Conservation (phyloP, 2,329 filamentous ascomycete species). For the Colletotrichum nymphaeae region DNA sequence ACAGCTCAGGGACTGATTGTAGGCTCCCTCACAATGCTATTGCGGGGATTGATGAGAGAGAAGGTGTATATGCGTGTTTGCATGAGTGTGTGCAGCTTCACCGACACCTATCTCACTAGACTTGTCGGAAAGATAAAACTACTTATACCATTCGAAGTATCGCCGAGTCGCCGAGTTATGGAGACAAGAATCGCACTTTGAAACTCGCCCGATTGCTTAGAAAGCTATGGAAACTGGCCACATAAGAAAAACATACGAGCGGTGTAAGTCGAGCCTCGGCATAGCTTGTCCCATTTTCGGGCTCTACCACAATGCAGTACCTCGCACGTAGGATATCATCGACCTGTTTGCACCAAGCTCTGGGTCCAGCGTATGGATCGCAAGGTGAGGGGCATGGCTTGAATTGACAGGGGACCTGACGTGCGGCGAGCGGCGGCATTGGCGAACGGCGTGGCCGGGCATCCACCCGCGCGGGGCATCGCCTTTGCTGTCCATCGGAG, state of each 20-base stretch:
- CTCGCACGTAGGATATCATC: neutral
- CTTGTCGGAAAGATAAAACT: neutral
- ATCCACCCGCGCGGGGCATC: constrained; percentile 30
- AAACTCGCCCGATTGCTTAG: neutral
- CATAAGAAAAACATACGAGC: constrained; percentile 1
- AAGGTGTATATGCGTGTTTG: neutral
- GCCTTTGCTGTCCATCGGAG: constrained; percentile 18
- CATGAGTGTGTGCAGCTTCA: neutral
- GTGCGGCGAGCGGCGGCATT: constrained; percentile 15
- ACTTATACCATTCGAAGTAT: neutral
- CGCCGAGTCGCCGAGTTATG: neutral
- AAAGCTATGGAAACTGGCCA: neutral
- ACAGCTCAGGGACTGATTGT: neutral
- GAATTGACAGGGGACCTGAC: constrained; percentile 11
- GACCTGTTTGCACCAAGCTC: neutral
- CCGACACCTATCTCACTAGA: neutral
- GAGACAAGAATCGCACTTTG: neutral
- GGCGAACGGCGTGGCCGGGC: constrained; percentile 16
- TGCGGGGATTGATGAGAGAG: constrained; percentile 22
- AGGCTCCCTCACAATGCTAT: neutral
- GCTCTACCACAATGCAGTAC: neutral
- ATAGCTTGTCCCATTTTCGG: neutral
- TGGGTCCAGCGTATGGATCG: neutral
- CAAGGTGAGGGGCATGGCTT: constrained; percentile 7
- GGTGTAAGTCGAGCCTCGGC: constrained; percentile 29